Evolutionary conservation across 1,284 basidiomycete species (phyloP).

Genomic region (Cryptococcus amylolentus): DNA sequence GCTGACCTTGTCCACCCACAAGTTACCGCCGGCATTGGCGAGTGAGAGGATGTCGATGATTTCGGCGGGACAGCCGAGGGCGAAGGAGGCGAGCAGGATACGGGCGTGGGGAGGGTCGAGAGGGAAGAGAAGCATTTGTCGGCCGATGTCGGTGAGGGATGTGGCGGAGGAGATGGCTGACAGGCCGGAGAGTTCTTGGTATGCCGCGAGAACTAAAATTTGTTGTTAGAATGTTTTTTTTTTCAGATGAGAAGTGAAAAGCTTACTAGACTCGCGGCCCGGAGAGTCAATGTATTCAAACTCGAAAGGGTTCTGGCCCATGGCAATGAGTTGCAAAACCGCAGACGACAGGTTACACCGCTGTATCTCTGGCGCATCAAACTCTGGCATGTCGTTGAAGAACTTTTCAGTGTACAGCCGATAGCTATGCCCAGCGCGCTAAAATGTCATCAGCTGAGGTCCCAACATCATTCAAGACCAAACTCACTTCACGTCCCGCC

Average conservation of each 20-base stretch:
- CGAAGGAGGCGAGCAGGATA: constrained; percentile 68
- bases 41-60: constrained; percentile 75
- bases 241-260: constrained; percentile 2
- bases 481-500: constrained; percentile 75
- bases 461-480: background rate
- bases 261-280: constrained; percentile 64
- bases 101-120: constrained; percentile 78
- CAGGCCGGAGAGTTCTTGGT: constrained; percentile 70
- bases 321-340: constrained; percentile 76
- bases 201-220: constrained; percentile 59
- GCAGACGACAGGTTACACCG: constrained; percentile 78
- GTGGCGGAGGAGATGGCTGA: constrained; percentile 66
- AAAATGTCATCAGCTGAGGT: background rate
- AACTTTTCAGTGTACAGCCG: constrained; percentile 79
- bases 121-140: constrained; percentile 76
- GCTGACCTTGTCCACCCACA: constrained; percentile 61
- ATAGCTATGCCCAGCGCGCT: constrained; percentile 79
- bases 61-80: constrained; percentile 66
- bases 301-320: constrained; percentile 70
- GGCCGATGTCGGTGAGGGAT: constrained; percentile 65
- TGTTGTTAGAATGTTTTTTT: constrained; percentile 27
- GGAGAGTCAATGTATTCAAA: constrained; percentile 84
- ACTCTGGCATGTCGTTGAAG: constrained; percentile 63
- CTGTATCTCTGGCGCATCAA: constrained; percentile 81
- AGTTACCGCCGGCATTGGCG: constrained; percentile 62